Conservation (phyloP, 2,329 filamentous ascomycete species). For the Fusarium humuli region DNA sequence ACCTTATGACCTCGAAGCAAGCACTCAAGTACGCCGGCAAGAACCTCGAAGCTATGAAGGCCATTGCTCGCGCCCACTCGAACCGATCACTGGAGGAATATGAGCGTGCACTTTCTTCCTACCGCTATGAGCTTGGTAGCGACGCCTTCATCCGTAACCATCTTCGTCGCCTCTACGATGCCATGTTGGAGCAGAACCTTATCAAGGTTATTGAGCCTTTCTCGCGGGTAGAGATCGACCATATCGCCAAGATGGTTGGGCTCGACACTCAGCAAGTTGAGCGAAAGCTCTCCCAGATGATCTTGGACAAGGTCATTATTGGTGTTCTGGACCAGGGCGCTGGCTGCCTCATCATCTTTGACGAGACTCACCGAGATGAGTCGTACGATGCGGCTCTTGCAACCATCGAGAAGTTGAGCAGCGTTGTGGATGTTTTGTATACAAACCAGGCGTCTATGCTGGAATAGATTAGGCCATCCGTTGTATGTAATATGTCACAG, state of each 20-base stretch:
- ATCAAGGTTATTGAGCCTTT: constrained; percentile 99
- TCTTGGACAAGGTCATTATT: constrained; percentile 98
- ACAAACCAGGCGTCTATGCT: constrained; percentile 96
- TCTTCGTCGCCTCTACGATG: constrained; percentile 93
- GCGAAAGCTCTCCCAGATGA: constrained; percentile 99
- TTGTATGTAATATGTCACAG: constrained; percentile 50
- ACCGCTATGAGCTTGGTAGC: constrained; percentile 92
- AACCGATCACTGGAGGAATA: constrained; percentile 98
- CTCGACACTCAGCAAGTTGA: constrained; percentile 97
- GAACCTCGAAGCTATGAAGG: constrained; percentile 98
- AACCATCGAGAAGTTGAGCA: constrained; percentile 97
- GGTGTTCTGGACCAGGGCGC: constrained; percentile 97
- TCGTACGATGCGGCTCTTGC: constrained; percentile 93
- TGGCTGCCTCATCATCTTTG: constrained; percentile 96
- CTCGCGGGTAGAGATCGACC: constrained; percentile 94
- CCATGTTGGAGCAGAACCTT: constrained; percentile 98
- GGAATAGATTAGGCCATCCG: constrained; percentile 69
- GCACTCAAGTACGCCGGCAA: constrained; percentile 95
- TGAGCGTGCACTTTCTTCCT: constrained; percentile 89
- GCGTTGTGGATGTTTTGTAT: constrained; percentile 96
- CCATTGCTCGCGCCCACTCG: constrained; percentile 92
- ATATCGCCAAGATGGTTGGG: constrained; percentile 97
- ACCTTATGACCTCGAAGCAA: constrained; percentile 94
- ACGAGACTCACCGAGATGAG: constrained; percentile 93
- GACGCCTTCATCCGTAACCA: constrained; percentile 98